Evolutionary conservation across 1,139 yeast genomes (phyloP).

Genomic region (Entelexis paramagnoliae): DNA sequence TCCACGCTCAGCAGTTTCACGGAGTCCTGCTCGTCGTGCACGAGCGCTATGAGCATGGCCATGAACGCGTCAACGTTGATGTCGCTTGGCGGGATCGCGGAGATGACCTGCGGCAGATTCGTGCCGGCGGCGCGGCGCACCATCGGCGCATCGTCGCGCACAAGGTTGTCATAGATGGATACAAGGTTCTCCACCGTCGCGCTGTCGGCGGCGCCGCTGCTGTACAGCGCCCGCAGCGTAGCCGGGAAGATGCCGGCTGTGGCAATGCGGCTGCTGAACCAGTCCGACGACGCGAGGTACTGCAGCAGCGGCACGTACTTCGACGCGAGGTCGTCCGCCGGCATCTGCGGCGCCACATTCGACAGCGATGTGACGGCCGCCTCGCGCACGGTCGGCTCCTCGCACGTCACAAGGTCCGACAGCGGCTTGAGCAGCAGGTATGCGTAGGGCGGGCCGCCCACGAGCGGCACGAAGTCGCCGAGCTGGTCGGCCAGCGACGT

Average conservation of each 20-base stretch:
- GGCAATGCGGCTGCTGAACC: constrained; percentile 92
- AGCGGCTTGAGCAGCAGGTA: constrained; percentile 73
- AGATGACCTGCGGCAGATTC: constrained; percentile 63
- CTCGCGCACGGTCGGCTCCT: constrained; percentile 96
- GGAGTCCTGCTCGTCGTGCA: constrained; percentile 86
- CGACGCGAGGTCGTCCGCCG: constrained; percentile 55
- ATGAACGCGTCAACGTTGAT: constrained; percentile 30
- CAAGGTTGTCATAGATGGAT: constrained; percentile 55
- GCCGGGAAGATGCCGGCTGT: constrained; percentile 70
- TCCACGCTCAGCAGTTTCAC: constrained; percentile 86
- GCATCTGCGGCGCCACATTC: constrained; percentile 52
- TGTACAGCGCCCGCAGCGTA: constrained; percentile 6
- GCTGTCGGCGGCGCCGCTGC: neutral
- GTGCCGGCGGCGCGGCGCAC: constrained; percentile 92
- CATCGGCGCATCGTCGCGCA: constrained; percentile 94
- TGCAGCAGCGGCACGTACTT: constrained; percentile 68
- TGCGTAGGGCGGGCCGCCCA: constrained; percentile 79
- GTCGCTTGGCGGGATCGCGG: constrained; percentile 35
- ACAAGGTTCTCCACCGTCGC: constrained; percentile 39
- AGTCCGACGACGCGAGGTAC: constrained; percentile 72
- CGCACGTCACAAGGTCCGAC: constrained; percentile 81
- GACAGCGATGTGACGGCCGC: constrained; percentile 84
- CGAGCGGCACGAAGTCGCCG: constrained; percentile 72
- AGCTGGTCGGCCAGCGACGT: constrained; percentile 86
- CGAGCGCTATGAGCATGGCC: constrained; percentile 66